Evolutionary conservation across 495 filamentous ascomycete species (phyloP), one percentile per base, ranked within the genome.

Genomic region (Lophiotrema nucula): DNA sequence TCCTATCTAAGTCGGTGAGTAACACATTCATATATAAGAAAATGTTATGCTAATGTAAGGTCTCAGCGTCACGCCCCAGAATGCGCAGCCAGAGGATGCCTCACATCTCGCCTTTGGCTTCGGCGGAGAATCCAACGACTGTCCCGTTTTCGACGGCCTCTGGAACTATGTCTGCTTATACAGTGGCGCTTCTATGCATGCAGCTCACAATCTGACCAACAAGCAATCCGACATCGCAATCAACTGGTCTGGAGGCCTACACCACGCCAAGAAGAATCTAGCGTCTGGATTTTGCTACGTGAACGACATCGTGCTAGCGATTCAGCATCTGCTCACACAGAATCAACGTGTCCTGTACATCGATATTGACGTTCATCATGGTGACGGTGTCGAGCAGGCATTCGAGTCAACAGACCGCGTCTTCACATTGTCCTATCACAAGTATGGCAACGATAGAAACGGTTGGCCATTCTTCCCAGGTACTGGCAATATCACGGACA

Each of bases 221-320:
- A 77, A 85, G 31, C 88, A 97, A 73, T 87, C 90, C 22, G 86
- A 96, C 67, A 97, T 98, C 65, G 93, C 93, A 11, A 92, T 97
- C 76, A 96, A 96, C 72, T 98, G 93, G 93, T 92, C 90, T n/a
- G 93, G 93, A 18, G 93, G 93, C 28, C 82, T 98, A 27, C 93
- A 98, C 74, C 93, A 98, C 71, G 93, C 93, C 23, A 96, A 96
- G 69, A 96, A 95, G 67, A 83, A 85, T 67, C 89, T 95, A 71
- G 93, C 95, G 16, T 88, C 84, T 46, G 93, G 93, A 4, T 98
- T 98, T 74, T 98, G 93, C 75, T 98, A 98, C 74, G 86, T 96
- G 67, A 98, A 98, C 70, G 93, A 98, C 72, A 97, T 98, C 69
- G 95, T 97, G 35, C 84, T 98, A 24, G 91, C 89, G 42, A 92